Percentiles rank a stretch among this genome's conserved stretches.
Evolutionary conservation across 2,329 filamentous ascomycete species (phyloP).

Genomic region (Calycina herbarum): DNA sequence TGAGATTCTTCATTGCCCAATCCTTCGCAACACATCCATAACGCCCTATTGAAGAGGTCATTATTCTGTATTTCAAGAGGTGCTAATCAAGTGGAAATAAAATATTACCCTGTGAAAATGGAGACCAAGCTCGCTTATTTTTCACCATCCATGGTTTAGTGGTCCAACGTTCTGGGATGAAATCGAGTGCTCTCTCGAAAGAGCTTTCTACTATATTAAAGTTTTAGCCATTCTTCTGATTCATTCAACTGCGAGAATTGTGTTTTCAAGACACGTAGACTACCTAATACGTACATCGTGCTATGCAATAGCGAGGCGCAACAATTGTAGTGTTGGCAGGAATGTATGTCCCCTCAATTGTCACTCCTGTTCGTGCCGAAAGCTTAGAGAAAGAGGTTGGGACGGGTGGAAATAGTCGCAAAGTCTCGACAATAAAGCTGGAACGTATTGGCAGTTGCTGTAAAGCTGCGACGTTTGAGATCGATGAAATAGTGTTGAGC

Average conservation of each 20-base stretch:
- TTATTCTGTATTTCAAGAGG: not conserved
- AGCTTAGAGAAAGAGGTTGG: slow-evolving; percentile 38
- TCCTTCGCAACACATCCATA: slow-evolving; percentile 4
- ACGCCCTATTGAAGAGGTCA: not conserved
- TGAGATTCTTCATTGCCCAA: not conserved
- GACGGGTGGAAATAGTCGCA: slow-evolving; percentile 41
- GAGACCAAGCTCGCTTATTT: not conserved
- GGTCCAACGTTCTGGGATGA: not conserved
- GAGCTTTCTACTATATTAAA: not conserved
- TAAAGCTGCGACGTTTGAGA: not conserved
- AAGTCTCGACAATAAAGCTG: slow-evolving; percentile 41
- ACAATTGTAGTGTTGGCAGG: slow-evolving; percentile 7
- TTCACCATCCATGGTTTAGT: not conserved
- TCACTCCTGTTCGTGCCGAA: slow-evolving; percentile 39
- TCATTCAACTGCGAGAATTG: not conserved
- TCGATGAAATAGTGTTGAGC: not conserved
- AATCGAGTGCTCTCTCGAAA: not conserved
- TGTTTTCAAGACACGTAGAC: not conserved
- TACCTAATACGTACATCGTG: not conserved
- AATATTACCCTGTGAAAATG: not conserved
- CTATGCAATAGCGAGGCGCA: not conserved
- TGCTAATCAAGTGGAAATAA: not conserved
- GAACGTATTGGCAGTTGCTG: slow-evolving; percentile 31
- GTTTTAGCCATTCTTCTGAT: not conserved
- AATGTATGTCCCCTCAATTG: slow-evolving; percentile 12